Conservation (phyloP, 768 basidiomycete species). For the Leccinum subtestaceum region DNA sequence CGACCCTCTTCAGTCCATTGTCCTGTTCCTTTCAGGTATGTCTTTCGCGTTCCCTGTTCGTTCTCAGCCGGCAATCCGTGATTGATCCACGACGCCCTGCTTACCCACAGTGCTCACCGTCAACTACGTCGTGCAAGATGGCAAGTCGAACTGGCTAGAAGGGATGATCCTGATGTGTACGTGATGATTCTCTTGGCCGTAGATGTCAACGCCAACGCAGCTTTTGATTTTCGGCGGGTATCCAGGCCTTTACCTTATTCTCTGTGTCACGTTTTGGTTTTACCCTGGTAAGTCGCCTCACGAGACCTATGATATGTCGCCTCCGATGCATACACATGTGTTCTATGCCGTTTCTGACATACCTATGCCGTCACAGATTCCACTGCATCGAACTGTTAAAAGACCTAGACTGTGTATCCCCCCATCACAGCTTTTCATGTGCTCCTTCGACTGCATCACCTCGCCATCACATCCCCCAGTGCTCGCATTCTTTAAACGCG, state of each 20-base stretch:
- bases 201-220: no score
- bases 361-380: neutral
- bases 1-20: conserved; percentile 76
- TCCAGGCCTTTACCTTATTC: conserved; percentile 52
- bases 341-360: conserved; percentile 4
- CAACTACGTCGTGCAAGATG: conserved; percentile 82
- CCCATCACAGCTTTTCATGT: neutral
- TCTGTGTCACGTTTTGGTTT: conserved; percentile 54
- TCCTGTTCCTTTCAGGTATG: conserved; percentile 21
- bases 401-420: neutral
- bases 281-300: conserved; percentile 41
- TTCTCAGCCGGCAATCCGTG: neutral
- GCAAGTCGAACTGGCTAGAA: conserved; percentile 92
- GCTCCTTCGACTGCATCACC: neutral
- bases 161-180: conserved; percentile 73
- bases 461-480: neutral
- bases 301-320: neutral
- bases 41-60: conserved; percentile 12
- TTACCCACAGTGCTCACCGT: conserved; percentile 63
- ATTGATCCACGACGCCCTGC: neutral
- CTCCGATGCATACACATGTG: neutral
- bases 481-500: neutral
- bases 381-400: conserved; percentile 1
- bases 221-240: neutral
- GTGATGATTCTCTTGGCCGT: conserved; percentile 6